phyloP scores from a whole-genome alignment of 2,329 filamentous ascomycete species.

The Clarireedia monteithiana region DNA sequence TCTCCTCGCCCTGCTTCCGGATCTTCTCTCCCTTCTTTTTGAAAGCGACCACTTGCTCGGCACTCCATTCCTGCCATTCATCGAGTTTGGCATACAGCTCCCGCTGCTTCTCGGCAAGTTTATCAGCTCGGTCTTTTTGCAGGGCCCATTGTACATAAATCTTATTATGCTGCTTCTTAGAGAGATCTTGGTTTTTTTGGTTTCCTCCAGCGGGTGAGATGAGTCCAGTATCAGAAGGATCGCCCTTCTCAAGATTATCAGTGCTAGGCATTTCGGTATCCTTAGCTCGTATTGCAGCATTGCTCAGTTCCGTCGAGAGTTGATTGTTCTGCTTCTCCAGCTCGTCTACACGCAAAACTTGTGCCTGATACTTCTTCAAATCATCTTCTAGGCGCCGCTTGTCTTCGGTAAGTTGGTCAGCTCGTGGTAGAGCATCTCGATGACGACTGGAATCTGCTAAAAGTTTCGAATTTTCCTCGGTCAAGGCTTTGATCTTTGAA shows the following conservation, averaged over 20 bases:
- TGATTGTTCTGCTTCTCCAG: conserved; percentile 23
- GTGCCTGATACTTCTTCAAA: conserved; percentile 12
- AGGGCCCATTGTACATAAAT: conserved; percentile 3
- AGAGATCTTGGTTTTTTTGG: not conserved
- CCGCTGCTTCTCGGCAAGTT: not conserved
- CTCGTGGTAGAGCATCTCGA: conserved; percentile 9
- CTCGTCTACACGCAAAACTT: conserved; percentile 9
- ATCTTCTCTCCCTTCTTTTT: not conserved
- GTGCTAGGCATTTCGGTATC: not conserved
- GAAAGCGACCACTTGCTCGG: not conserved
- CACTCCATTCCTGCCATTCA: not conserved
- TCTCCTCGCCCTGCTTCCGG: not conserved
- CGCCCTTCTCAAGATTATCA: not conserved
- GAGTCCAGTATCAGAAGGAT: not conserved
- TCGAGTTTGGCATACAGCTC: not conserved
- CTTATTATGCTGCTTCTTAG: not conserved
- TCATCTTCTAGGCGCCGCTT: conserved; percentile 17
- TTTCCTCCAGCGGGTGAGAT: not conserved
- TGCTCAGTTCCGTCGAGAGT: conserved; percentile 13
- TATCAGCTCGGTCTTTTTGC: conserved; percentile 4
- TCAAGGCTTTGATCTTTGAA: not conserved
- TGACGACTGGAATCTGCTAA: conserved; percentile 15
- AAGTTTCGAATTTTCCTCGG: conserved; percentile 4
- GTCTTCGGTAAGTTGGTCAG: conserved; percentile 13
- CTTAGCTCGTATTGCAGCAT: conserved; percentile 8